These are phyloP conservation scores for Xerocomellus amylosporus DNA, from an alignment of 768 basidiomycete genomes.

Conservation along the genomic window DNA sequence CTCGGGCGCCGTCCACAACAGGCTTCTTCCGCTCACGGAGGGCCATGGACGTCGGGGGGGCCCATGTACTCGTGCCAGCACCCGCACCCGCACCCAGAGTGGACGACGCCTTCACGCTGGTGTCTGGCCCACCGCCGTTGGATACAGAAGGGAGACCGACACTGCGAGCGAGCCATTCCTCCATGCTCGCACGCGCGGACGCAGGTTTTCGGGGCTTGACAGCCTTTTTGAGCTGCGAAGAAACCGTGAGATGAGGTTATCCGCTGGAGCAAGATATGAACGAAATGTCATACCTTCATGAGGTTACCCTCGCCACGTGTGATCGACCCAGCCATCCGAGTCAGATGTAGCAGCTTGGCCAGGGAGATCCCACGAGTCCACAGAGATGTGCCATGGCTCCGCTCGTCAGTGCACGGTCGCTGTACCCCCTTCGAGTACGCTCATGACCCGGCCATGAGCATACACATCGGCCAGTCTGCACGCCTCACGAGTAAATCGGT, in stretches of 20 bases:
- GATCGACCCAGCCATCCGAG: conserved; percentile 32
- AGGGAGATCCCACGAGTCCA: conserved; percentile 49
- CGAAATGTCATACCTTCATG: conserved; percentile 40
- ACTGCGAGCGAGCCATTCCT: conserved; percentile 61
- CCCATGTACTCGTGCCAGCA: background rate
- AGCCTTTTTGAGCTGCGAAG: conserved; percentile 57
- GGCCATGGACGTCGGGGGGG: conserved; percentile 41
- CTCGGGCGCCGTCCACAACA: background rate
- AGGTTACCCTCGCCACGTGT: conserved; percentile 56
- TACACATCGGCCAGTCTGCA: conserved; percentile 60
- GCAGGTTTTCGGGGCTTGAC: conserved; percentile 55
- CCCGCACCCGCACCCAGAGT: background rate
- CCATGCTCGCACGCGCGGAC: conserved; percentile 33
- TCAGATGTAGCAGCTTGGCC: background rate
- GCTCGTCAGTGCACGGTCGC: conserved; percentile 81
- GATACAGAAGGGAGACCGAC: conserved; percentile 26
- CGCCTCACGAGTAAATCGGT: conserved; percentile 76
- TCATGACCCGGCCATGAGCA: conserved; percentile 70
- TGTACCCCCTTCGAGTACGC: conserved; percentile 97
- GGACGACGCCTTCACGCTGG: background rate
- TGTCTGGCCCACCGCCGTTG: background rate
- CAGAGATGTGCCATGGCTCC: conserved; percentile 79
- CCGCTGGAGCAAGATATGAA: background rate
- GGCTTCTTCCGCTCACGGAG: conserved; percentile 49
- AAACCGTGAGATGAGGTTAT: background rate